These are phyloP conservation scores for Cantharellus cinnabarinus DNA, from an alignment of 768 basidiomycete genomes.

Conservation along the genomic window DNA sequence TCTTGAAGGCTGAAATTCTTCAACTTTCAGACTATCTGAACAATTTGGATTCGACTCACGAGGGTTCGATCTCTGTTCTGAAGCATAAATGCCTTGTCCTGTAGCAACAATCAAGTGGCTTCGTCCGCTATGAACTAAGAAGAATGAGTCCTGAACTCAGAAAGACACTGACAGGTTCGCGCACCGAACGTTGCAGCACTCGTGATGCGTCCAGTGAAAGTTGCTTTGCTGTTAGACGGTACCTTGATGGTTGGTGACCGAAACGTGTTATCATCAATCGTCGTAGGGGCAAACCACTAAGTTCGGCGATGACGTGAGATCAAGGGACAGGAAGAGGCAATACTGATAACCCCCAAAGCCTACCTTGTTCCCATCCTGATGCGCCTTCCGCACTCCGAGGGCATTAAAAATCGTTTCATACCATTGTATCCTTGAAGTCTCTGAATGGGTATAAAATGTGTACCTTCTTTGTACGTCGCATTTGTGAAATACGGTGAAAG, in stretches of 20 bases:
- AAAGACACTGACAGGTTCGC: conserved; percentile 11
- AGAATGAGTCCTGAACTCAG: background rate
- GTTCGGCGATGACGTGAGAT: background rate
- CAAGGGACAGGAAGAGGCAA: background rate
- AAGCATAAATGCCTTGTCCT: conserved; percentile 48
- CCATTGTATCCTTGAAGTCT: conserved; percentile 44
- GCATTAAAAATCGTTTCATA: conserved; percentile 36
- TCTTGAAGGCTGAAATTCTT: conserved; percentile 29
- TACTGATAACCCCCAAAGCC: conserved; percentile 6
- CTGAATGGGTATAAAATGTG: conserved; percentile 46
- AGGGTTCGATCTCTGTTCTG: conserved; percentile 27
- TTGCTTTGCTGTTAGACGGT: conserved; percentile 13
- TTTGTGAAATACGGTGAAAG: conserved; percentile 61
- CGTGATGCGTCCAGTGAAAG: conserved; percentile 36
- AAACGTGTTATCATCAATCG: conserved; percentile 42
- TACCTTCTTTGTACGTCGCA: conserved; percentile 38
- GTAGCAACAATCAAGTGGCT: conserved; percentile 46
- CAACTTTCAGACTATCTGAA: too few species aligned
- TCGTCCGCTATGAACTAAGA: conserved; percentile 28
- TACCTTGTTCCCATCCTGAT: conserved; percentile 59
- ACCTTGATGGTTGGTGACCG: conserved; percentile 23
- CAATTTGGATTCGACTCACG: conserved; percentile 11
- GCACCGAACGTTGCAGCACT: conserved; percentile 45
- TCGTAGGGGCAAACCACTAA: conserved; percentile 48
- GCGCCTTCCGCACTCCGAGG: conserved; percentile 37